Evolutionary conservation across 108 stramenopile species (phyloP).

Genomic region (Discostella pseudostelligera): DNA sequence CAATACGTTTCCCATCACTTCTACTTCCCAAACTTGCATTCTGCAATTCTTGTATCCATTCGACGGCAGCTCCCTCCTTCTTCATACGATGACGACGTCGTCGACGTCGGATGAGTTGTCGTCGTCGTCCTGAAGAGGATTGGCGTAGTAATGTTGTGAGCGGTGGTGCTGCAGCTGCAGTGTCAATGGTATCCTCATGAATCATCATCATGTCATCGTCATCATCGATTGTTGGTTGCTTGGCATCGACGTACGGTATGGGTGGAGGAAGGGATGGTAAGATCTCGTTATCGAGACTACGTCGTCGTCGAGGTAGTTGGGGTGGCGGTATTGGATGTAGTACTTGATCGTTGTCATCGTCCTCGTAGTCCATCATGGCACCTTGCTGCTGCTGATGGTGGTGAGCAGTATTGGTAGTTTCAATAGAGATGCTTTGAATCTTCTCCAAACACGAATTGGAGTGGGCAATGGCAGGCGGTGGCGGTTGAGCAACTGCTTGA

Average conservation of each 20-base stretch:
- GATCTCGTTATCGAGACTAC: slow-evolving; percentile 1
- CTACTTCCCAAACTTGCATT: slow-evolving; percentile 1
- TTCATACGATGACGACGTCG: slow-evolving; percentile 15
- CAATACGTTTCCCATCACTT: slow-evolving; percentile 13
- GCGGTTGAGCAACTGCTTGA: too few relatives aligned
- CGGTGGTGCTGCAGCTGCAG: background rate
- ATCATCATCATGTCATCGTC: background rate
- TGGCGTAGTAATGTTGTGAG: background rate
- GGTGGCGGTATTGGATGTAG: background rate
- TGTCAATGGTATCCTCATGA: background rate
- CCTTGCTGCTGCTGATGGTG: too few relatives aligned
- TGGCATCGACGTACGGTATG: slow-evolving; percentile 6
- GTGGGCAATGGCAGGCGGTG: slow-evolving; percentile 1
- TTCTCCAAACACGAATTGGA: slow-evolving; percentile 22
- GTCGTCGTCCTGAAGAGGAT: slow-evolving; percentile 5
- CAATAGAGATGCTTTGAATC: slow-evolving; percentile 20
- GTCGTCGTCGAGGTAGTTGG: background rate
- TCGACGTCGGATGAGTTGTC: slow-evolving; percentile 5
- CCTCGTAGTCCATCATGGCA: background rate
- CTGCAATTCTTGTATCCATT: slow-evolving; percentile 37
- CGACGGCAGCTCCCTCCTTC: slow-evolving; percentile 29
- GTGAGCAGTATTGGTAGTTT: background rate
- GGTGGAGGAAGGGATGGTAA: slow-evolving; percentile 3
- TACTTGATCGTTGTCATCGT: background rate
- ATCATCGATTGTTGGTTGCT: background rate